phyloP scores from a whole-genome alignment of 2,329 filamentous ascomycete genomes.

The Grosmannia serpens region DNA sequence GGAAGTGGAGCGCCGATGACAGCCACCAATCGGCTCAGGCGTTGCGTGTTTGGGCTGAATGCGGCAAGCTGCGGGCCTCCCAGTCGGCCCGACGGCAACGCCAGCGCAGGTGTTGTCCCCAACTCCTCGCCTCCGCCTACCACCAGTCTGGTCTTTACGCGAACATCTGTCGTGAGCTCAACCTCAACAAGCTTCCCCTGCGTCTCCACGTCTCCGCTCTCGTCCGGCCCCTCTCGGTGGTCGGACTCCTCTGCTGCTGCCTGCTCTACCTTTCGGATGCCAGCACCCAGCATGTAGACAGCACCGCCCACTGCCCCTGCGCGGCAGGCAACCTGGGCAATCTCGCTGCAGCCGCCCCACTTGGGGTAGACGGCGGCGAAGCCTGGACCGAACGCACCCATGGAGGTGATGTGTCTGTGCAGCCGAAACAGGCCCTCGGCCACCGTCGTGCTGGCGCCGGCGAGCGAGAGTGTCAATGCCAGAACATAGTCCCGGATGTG shows the following conservation, averaged over 20 bases:
- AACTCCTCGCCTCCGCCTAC: slow-evolving; percentile 28
- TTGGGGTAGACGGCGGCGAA: slow-evolving; percentile 87
- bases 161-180: slow-evolving; percentile 44
- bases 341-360: slow-evolving; percentile 82
- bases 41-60: slow-evolving; percentile 12
- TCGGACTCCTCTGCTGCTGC: slow-evolving; percentile 13
- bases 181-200: slow-evolving; percentile 26
- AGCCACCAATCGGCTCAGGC: slow-evolving; percentile 50
- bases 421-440: slow-evolving; percentile 60
- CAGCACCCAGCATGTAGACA: slow-evolving; percentile 74
- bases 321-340: slow-evolving; percentile 83
- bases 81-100: background rate
- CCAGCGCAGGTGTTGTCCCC: background rate
- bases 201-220: background rate
- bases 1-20: slow-evolving; percentile 57
- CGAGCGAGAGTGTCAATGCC: slow-evolving; percentile 64
- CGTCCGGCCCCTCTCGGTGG: no score
- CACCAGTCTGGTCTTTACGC: slow-evolving; percentile 42
- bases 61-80: no score
- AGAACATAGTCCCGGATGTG: slow-evolving; percentile 50
- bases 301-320: slow-evolving; percentile 84
- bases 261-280: slow-evolving; percentile 31
- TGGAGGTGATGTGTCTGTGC: slow-evolving; percentile 69
- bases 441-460: slow-evolving; percentile 45
- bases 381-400: slow-evolving; percentile 76